Conservation (phyloP, 306 rosid species). For the Vigna trinervia region DNA sequence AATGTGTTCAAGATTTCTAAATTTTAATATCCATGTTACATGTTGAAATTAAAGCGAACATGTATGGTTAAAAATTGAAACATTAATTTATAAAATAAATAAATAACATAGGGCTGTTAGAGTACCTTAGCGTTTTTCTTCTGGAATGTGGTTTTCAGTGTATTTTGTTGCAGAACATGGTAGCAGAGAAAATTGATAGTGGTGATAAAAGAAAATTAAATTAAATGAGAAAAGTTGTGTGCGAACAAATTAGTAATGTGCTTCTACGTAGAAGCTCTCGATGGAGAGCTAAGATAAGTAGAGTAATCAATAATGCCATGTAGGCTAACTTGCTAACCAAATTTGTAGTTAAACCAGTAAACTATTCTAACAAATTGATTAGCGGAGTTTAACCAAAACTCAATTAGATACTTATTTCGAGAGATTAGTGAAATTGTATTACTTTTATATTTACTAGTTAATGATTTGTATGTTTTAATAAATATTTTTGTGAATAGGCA, state of each 20-base stretch:
- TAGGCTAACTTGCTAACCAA: conserved; percentile 11
- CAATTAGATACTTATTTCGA: neutral
- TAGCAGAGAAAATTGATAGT: conserved; percentile 5
- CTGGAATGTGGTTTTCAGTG: conserved; percentile 16
- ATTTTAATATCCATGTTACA: too few relatives aligned
- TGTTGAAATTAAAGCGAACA: neutral
- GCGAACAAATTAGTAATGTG: neutral
- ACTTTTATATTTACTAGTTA: conserved; percentile 19
- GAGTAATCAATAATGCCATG: conserved; percentile 15
- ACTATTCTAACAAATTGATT: conserved; percentile 8
- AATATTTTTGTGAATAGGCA: conserved; percentile 51
- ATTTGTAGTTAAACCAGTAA: neutral
- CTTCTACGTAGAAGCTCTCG: conserved; percentile 4
- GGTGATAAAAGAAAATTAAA: conserved; percentile 6
- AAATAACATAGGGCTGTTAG: neutral
- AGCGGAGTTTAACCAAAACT: conserved; percentile 20
- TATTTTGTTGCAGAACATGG: neutral
- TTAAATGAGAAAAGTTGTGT: conserved; percentile 21
- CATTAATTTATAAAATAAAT: too few relatives aligned
- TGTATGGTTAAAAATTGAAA: neutral
- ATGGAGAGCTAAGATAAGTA: conserved; percentile 9
- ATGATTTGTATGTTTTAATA: conserved; percentile 4
- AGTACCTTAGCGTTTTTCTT: neutral
- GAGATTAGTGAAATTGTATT: conserved; percentile 3
- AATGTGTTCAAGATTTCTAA: too few relatives aligned